phyloP scores from a whole-genome alignment of 768 basidiomycete species.

The Panus rudis region DNA sequence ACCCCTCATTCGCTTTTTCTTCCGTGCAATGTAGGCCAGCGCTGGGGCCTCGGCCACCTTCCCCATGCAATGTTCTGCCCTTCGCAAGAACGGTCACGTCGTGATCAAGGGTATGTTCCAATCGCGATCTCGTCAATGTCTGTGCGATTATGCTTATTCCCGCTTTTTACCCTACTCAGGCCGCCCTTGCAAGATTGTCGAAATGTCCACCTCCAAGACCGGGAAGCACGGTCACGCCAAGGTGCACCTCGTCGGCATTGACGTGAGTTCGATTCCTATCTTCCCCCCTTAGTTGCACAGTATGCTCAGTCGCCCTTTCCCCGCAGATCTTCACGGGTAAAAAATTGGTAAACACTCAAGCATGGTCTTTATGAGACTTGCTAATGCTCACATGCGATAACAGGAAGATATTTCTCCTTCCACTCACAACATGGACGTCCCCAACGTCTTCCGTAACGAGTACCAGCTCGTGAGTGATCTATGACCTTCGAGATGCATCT shows the following conservation, averaged over 20 bases:
- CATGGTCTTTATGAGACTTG: conserved; percentile 23
- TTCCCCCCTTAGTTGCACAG: conserved; percentile 1
- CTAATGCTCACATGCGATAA: conserved; percentile 12
- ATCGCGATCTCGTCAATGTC: background rate
- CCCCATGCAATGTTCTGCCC: conserved; percentile 95
- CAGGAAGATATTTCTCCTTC: conserved; percentile 93
- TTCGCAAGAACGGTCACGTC: conserved; percentile 89
- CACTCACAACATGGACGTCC: conserved; percentile 99
- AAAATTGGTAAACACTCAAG: conserved; percentile 60
- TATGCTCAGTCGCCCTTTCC: conserved; percentile 10
- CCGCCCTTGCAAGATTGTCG: conserved; percentile 97
- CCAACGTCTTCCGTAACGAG: conserved; percentile 86
- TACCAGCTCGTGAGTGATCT: conserved; percentile 68
- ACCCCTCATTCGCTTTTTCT: conserved; percentile 5
- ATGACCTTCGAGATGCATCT: conserved; percentile 1
- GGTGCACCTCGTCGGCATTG: conserved; percentile 94
- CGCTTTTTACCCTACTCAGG: conserved; percentile 39
- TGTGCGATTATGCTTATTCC: background rate
- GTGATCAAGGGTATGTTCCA: conserved; percentile 73
- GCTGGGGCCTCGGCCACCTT: conserved; percentile 74
- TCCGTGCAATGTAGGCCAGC: conserved; percentile 51
- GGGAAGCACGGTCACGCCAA: conserved; percentile 99
- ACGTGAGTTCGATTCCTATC: conserved; percentile 50
- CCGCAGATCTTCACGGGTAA: conserved; percentile 94
- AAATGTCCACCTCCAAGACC: conserved; percentile 99